Percentiles rank a stretch among this genome's conserved stretches.
phyloP scores from a whole-genome alignment of 805 yeast species.

The Kodamaea lidongshanica region DNA sequence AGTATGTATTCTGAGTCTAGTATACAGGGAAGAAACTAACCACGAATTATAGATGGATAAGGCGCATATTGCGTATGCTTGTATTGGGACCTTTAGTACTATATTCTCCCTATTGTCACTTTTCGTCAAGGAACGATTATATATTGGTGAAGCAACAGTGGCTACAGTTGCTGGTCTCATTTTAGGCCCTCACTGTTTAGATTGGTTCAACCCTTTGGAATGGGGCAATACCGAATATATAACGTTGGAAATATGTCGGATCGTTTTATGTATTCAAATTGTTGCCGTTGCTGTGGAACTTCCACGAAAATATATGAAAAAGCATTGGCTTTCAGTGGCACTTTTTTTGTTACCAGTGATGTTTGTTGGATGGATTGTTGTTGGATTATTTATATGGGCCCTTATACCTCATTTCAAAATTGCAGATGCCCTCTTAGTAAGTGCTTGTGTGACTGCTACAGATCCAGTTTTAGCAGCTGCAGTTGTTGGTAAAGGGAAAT shows the following conservation, averaged over 20 bases:
- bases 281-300: slow-evolving; percentile 93
- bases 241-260: slow-evolving; percentile 76
- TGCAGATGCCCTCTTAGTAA: slow-evolving; percentile 62
- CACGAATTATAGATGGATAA: slow-evolving; percentile 36
- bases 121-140: slow-evolving; percentile 74
- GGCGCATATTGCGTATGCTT: slow-evolving; percentile 83
- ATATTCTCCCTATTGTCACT: slow-evolving; percentile 76
- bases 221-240: slow-evolving; percentile 86
- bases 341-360: slow-evolving; percentile 77
- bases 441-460: slow-evolving; percentile 91
- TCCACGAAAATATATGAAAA: slow-evolving; percentile 82
- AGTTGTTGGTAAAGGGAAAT: slow-evolving; percentile 89
- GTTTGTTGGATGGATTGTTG: slow-evolving; percentile 85
- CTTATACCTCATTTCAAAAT: slow-evolving; percentile 69
- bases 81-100: slow-evolving; percentile 76
- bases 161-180: slow-evolving; percentile 82
- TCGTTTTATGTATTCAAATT: slow-evolving; percentile 79
- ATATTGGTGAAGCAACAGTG: slow-evolving; percentile 87
- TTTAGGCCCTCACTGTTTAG: slow-evolving; percentile 79
- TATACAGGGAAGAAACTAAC: slow-evolving; percentile 8
- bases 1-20: slow-evolving; percentile 14
- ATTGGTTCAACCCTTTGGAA: slow-evolving; percentile 74
- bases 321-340: slow-evolving; percentile 73
- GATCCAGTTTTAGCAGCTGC: slow-evolving; percentile 95
- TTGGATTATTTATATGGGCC: slow-evolving; percentile 73